Percentiles rank a stretch among this genome's conserved stretches.
Evolutionary conservation across 192 early-diverging fungal genomes (phyloP).

Genomic region (Gryganskiella cystojenkinii): DNA sequence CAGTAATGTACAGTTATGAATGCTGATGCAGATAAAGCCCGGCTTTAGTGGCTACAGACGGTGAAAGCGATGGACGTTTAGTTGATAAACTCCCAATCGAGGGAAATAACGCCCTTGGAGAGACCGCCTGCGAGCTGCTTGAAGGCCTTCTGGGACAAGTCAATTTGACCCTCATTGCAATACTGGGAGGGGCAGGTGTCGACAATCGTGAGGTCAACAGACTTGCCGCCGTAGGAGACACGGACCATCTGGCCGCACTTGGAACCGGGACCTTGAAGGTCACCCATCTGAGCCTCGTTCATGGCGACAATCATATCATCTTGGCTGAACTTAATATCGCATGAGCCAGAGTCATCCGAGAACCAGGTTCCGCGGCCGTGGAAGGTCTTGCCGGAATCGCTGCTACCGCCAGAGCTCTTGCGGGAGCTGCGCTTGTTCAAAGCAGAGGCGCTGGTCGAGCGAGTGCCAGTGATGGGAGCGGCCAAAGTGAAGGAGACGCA

Average conservation of each 20-base stretch:
- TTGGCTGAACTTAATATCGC: slow-evolving; percentile 16
- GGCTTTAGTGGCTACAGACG: too few species aligned
- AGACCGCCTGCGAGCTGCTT: slow-evolving; percentile 11
- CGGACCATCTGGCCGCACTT: slow-evolving; percentile 15
- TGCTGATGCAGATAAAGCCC: too few species aligned
- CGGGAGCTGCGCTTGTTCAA: slow-evolving; percentile 3
- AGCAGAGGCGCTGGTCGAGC: neutral
- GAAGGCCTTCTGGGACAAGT: slow-evolving; percentile 28
- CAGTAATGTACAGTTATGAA: too few species aligned
- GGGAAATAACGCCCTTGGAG: slow-evolving; percentile 2
- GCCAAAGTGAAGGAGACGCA: slow-evolving; percentile 5
- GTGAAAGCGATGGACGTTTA: neutral
- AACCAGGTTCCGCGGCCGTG: slow-evolving; percentile 26
- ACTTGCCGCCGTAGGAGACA: slow-evolving; percentile 15
- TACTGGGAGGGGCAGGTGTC: slow-evolving; percentile 28
- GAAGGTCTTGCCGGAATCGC: neutral
- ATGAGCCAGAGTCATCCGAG: slow-evolving; percentile 20
- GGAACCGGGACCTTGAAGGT: slow-evolving; percentile 14
- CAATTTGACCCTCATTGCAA: slow-evolving; percentile 15
- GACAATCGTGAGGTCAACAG: slow-evolving; percentile 15
- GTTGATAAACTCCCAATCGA: slow-evolving; percentile 25
- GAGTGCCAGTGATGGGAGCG: slow-evolving; percentile 1
- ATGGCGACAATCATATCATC: slow-evolving; percentile 19
- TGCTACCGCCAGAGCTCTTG: neutral
- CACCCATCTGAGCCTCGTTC: slow-evolving; percentile 30